Evolutionary conservation across 352 stramenopile species (phyloP).

Genomic region (Globisporangium orthogonon): DNA sequence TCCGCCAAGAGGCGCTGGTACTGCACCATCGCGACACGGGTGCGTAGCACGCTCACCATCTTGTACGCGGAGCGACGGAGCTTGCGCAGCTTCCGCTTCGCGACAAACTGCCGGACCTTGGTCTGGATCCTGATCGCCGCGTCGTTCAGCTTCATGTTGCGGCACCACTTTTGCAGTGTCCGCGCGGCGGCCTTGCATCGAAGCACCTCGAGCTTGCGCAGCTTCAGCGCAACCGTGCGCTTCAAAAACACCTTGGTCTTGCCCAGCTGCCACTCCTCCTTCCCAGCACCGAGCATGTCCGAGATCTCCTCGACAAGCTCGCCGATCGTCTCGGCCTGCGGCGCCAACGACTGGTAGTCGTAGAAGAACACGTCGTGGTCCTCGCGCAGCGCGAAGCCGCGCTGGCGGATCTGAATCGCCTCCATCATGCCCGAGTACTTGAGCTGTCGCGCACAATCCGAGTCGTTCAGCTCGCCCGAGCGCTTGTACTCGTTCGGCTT

Average conservation of each 20-base stretch:
- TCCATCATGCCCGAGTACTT: slow-evolving; percentile 93
- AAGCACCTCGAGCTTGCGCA: slow-evolving; percentile 75
- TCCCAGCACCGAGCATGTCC: slow-evolving; percentile 75
- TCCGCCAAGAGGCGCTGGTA: slow-evolving; percentile 48
- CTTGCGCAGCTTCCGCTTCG: slow-evolving; percentile 38
- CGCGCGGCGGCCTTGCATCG: slow-evolving; percentile 79
- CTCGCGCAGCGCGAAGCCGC: slow-evolving; percentile 81
- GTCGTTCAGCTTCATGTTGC: slow-evolving; percentile 55
- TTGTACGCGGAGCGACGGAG: slow-evolving; percentile 56
- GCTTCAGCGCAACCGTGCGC: slow-evolving; percentile 67
- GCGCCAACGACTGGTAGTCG: slow-evolving; percentile 81
- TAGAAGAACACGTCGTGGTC: slow-evolving; percentile 91
- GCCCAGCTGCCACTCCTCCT: slow-evolving; percentile 86
- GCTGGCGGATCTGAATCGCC: slow-evolving; percentile 87
- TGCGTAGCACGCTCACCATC: slow-evolving; percentile 50
- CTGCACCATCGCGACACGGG: slow-evolving; percentile 54
- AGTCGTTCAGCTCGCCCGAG: slow-evolving; percentile 70
- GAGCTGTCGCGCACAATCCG: slow-evolving; percentile 79
- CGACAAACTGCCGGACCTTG: slow-evolving; percentile 62
- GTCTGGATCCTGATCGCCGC: slow-evolving; percentile 66
- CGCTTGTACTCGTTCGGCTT: slow-evolving; percentile 87
- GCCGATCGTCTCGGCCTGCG: slow-evolving; percentile 78
- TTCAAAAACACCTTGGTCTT: slow-evolving; percentile 89
- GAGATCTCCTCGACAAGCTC: slow-evolving; percentile 84
- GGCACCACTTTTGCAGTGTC: slow-evolving; percentile 78